phyloP scores from a whole-genome alignment of 805 yeast genomes.

The Metschnikowia rubicola region DNA sequence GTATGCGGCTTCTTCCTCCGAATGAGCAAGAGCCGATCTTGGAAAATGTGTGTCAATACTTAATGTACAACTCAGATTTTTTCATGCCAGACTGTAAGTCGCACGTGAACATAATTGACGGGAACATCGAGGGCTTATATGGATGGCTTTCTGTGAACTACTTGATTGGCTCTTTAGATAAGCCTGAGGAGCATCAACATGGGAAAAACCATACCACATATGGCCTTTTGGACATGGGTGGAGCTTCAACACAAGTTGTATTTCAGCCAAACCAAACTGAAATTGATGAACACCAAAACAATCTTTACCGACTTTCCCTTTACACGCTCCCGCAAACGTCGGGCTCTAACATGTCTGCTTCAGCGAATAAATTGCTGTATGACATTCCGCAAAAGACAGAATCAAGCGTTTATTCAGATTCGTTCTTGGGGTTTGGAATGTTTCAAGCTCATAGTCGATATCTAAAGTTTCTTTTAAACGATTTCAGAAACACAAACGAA shows the following conservation, averaged over 20 bases:
- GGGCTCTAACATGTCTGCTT: background rate
- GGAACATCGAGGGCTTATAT: slow-evolving; percentile 63
- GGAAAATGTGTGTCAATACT: slow-evolving; percentile 47
- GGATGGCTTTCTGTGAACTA: slow-evolving; percentile 67
- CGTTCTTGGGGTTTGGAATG: slow-evolving; percentile 61
- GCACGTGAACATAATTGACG: slow-evolving; percentile 59
- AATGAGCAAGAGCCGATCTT: slow-evolving; percentile 46
- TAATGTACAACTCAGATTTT: slow-evolving; percentile 45
- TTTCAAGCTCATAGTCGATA: slow-evolving; percentile 51
- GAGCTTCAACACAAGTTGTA: slow-evolving; percentile 62
- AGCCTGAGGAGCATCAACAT: slow-evolving; percentile 35
- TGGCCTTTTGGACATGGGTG: slow-evolving; percentile 63
- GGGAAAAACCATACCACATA: slow-evolving; percentile 47
- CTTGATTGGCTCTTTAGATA: slow-evolving; percentile 43
- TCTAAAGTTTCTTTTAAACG: slow-evolving; percentile 32
- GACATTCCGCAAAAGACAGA: slow-evolving; percentile 22
- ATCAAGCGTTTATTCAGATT: slow-evolving; percentile 48
- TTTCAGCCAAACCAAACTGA: slow-evolving; percentile 55
- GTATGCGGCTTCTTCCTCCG: slow-evolving; percentile 57
- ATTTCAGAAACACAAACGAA: slow-evolving; percentile 18
- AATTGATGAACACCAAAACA: slow-evolving; percentile 41
- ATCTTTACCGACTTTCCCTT: slow-evolving; percentile 45
- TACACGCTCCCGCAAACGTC: slow-evolving; percentile 29
- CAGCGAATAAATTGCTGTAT: slow-evolving; percentile 1
- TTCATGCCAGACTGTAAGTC: slow-evolving; percentile 58